Base-by-base conservation (phyloP, 306 rosid genomes). In the Prosopis cineraria region DNA sequence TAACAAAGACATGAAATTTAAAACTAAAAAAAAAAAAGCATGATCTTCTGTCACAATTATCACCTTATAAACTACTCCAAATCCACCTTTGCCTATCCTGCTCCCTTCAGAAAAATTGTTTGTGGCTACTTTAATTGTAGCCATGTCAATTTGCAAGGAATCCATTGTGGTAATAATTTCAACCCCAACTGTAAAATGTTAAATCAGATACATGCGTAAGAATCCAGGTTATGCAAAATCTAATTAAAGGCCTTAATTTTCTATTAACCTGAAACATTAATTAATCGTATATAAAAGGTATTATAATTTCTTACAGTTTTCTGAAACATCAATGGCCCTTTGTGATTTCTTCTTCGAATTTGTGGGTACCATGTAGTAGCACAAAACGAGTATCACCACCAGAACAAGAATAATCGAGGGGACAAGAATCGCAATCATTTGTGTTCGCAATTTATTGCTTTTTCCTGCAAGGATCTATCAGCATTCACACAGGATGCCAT, bases 1-100 rank as follows among this genome's bases (percentile, higher is more conserved):
- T 47, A 47, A 31, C 69, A 52, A 52, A 17, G 2, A 6, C 5
- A 13, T 62, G 4, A 30, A 33, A 16, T 2, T 19, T 31, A 31
- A 2, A 31, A 31, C 2, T 1, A 4, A 20, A 53, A 34, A 30
- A 0, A 39, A 30, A 31, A 29, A 34, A 8, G 1, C 39, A 44
- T 41, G 5, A 59, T 30, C 27, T 60, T 17, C 7, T 37, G 12
- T 56, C 68, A 34, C 69, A 65, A 22, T 40, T 50, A n/a, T 5
- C 70, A 87, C 96, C 93, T 85, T 82, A 80, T 74, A 91, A 47
- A 89, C 96, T n/a, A 37, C 82, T 69, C 93, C 93, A 50, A 82
- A 91, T 24, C 91, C 93, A 16, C 96, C 93, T 89, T 77, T 81
- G 47, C 96, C 96, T 29, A 88, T 64, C 68, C 40, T 83, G 66